phyloP scores from a whole-genome alignment of 73 alveolate species.

The Halteria grandinella region DNA sequence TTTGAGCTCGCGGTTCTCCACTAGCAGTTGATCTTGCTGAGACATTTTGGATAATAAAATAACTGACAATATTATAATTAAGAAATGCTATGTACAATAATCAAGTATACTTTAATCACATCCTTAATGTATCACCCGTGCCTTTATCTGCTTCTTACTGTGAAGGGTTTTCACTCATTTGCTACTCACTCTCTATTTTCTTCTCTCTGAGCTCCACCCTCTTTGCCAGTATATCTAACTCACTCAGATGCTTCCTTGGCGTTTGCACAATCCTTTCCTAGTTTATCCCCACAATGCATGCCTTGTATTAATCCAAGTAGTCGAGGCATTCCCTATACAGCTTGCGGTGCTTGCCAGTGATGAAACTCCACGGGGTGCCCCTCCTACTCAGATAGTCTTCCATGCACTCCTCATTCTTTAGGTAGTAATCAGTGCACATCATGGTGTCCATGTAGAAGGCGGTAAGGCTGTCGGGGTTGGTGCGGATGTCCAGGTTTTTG shows the following conservation, averaged over 20 bases:
- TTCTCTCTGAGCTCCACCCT: neutral
- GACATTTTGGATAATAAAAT: too few relatives aligned
- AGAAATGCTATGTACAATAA: too few relatives aligned
- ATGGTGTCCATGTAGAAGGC: constrained; percentile 25
- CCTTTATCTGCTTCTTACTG: neutral
- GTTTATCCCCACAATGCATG: constrained; percentile 41
- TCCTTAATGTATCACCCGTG: neutral
- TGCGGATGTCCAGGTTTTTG: neutral
- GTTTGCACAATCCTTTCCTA: neutral
- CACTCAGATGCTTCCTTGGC: neutral
- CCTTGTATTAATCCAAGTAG: constrained; percentile 22
- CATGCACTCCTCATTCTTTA: constrained; percentile 1
- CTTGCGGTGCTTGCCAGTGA: constrained; percentile 3
- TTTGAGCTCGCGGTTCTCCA: constrained; percentile 1
- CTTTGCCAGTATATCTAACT: constrained; percentile 4
- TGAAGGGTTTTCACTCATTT: too few relatives aligned
- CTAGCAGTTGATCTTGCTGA: neutral
- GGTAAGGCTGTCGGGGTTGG: constrained; percentile 19
- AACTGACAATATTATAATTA: too few relatives aligned
- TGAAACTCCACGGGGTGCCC: constrained; percentile 17
- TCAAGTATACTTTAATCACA: too few relatives aligned
- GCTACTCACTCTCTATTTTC: neutral
- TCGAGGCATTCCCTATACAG: constrained; percentile 25
- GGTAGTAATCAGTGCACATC: constrained; percentile 20
- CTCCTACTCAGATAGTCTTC: neutral